These are phyloP conservation scores for Coniella vitis DNA, from an alignment of 2,329 filamentous ascomycete species.

Conservation along the genomic window DNA sequence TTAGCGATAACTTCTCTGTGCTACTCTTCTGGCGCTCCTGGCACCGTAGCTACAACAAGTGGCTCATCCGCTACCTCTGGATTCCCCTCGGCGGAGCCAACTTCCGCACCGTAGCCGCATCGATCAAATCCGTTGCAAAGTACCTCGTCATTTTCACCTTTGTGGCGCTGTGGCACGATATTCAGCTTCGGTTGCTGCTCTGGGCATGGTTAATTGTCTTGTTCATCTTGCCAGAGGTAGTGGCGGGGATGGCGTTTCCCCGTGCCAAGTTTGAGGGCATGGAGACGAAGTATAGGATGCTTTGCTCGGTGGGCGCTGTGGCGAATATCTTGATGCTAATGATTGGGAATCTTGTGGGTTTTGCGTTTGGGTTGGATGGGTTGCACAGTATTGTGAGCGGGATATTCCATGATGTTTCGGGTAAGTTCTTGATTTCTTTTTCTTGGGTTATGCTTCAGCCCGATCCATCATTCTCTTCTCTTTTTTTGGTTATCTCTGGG, in stretches of 20 bases:
- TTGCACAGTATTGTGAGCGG: conserved; percentile 67
- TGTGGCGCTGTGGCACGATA: conserved; percentile 96
- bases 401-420: conserved; percentile 68
- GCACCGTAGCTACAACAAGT: conserved; percentile 94
- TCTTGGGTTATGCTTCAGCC: too few species aligned
- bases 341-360: conserved; percentile 87
- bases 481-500: too few species aligned
- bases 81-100: conserved; percentile 74
- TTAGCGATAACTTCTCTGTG: conserved; percentile 89
- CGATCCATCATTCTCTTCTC: too few species aligned
- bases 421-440: conserved; percentile 35
- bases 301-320: conserved; percentile 76
- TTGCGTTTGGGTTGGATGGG: conserved; percentile 87
- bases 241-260: conserved; percentile 67
- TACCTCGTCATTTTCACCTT: conserved; percentile 89
- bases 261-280: conserved; percentile 59
- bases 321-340: conserved; percentile 92
- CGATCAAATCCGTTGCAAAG: conserved; percentile 60
- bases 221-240: conserved; percentile 85
- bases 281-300: conserved; percentile 67
- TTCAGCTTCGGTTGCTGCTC: conserved; percentile 79
- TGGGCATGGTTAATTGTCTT: conserved; percentile 97
- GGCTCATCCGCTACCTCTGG: conserved; percentile 90
- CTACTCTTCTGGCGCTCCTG: conserved; percentile 92
- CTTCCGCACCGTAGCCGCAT: conserved; percentile 37